These are phyloP conservation scores for Suillus sp. DNA, from an alignment of 768 basidiomycete species.

Conservation along the genomic window DNA sequence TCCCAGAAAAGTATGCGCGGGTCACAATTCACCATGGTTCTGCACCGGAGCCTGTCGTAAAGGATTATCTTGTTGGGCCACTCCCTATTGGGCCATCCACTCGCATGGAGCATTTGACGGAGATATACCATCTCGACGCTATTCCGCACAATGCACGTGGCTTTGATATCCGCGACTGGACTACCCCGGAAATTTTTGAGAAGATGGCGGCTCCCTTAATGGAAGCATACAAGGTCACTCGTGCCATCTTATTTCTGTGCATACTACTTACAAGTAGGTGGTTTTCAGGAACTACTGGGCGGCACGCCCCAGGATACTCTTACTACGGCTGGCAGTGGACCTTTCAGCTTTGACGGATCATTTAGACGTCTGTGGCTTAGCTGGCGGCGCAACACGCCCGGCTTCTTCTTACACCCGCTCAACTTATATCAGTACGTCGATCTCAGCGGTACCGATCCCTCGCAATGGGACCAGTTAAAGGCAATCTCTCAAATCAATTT, in stretches of 20 bases:
- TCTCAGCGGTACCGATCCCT: constrained; percentile 51
- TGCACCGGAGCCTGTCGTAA: constrained; percentile 42
- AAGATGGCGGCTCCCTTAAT: constrained; percentile 39
- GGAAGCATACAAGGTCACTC: constrained; percentile 44
- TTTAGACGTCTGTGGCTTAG: constrained; percentile 58
- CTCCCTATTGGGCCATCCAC: constrained; percentile 48
- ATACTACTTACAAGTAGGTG: background rate
- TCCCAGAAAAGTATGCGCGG: constrained; percentile 46
- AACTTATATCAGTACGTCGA: constrained; percentile 62
- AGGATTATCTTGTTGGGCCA: constrained; percentile 61
- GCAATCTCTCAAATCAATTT: constrained; percentile 26
- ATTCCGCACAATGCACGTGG: constrained; percentile 60
- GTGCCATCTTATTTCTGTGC: background rate
- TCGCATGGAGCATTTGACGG: constrained; percentile 42
- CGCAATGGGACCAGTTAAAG: constrained; percentile 54
- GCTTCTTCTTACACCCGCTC: constrained; percentile 54
- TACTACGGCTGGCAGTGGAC: constrained; percentile 45
- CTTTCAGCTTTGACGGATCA: constrained; percentile 60
- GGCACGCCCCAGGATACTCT: constrained; percentile 53
- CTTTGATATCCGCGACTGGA: constrained; percentile 31
- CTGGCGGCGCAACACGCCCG: constrained; percentile 51
- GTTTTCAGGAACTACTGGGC: constrained; percentile 49
- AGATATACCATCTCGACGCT: constrained; percentile 53
- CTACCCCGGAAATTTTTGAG: constrained; percentile 30
- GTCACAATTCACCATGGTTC: constrained; percentile 56